Evolutionary conservation across 1,139 yeast genomes (phyloP), one percentile per base, ranked within the genome.

Genomic region (Oligophagozyma castellii): DNA sequence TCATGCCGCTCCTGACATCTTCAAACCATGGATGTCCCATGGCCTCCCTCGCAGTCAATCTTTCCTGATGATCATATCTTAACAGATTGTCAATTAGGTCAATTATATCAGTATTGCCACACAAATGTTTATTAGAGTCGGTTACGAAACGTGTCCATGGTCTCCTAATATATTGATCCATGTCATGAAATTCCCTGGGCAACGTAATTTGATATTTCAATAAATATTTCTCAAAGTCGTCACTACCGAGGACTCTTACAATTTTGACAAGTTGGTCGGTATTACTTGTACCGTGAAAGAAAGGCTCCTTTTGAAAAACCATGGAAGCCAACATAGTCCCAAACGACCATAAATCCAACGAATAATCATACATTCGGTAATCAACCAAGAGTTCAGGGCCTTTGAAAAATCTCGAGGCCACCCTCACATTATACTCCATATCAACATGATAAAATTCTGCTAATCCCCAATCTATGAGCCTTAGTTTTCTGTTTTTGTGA

Each of bases 251-350:
- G 0, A 92, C 94, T 42, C 89, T 68, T 3, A 89, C 95, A 40
- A 92, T 89, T 55, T 89, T 93, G 30, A 92, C 93, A 45, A 92
- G 65, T 58, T 92, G 99, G 57, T 92, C 96, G 31, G 89, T 81
- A 56, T 92, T 92, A 24, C 95, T 83, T 39, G 81, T 79, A 20
- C 98, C 98, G 52, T 86, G 94, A 68, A 92, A 92, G 48, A 92
- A 86, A 3, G 98, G 98, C 49, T 92, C 99, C 55, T 83, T 86
- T 55, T 80, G 78, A 60, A 89, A 89, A 19, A 89, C 78, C 69
- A 92, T 80, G 11, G 95, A 80, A n/a, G 98, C 98, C 39, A 89
- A 62, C 89, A 86, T 86, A 37, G 96, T 93, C 23, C 99, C 99
- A 39, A 75, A 76, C 3, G 95, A 80, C 99, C 99, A 92, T 56